Evolutionary conservation across 1,284 basidiomycete species (phyloP).

Genomic region (Tilletia indica): DNA sequence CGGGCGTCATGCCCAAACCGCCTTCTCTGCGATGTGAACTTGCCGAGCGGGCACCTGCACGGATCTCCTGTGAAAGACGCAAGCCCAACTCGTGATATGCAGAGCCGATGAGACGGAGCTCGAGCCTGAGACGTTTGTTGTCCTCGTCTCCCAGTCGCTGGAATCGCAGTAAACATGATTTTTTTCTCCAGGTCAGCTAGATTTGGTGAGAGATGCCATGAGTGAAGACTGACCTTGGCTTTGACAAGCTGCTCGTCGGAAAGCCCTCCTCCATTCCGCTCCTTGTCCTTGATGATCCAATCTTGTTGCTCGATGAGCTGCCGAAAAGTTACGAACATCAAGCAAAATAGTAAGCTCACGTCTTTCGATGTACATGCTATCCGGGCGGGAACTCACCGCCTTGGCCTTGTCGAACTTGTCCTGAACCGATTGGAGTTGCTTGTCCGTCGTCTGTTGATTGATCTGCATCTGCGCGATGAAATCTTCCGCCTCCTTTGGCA

Average conservation of each 20-base stretch:
- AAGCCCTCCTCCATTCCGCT: constrained; percentile 27
- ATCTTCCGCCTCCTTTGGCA: constrained; percentile 76
- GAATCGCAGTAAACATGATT: neutral
- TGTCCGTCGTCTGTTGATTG: constrained; percentile 70
- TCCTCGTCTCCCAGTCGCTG: neutral
- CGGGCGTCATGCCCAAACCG: constrained; percentile 12
- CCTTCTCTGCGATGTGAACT: neutral
- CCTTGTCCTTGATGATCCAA: constrained; percentile 50
- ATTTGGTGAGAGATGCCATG: neutral
- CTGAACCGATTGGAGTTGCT: constrained; percentile 69
- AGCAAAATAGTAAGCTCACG: too few relatives aligned
- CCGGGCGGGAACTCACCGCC: constrained; percentile 60
- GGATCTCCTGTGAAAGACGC: constrained; percentile 14
- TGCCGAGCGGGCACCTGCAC: constrained; percentile 1
- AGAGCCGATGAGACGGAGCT: constrained; percentile 12
- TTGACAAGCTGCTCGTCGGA: constrained; percentile 20
- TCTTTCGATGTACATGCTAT: neutral
- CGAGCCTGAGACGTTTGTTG: constrained; percentile 9
- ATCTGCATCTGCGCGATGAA: constrained; percentile 74
- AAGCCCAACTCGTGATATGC: constrained; percentile 11
- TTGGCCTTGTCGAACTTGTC: constrained; percentile 81
- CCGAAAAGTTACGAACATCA: neutral
- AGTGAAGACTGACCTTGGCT: constrained; percentile 1
- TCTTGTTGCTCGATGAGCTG: constrained; percentile 91
- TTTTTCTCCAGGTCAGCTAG: too few relatives aligned